Conservation (phyloP, 331 rosid genomes). For the Telfairia occidentalis region DNA sequence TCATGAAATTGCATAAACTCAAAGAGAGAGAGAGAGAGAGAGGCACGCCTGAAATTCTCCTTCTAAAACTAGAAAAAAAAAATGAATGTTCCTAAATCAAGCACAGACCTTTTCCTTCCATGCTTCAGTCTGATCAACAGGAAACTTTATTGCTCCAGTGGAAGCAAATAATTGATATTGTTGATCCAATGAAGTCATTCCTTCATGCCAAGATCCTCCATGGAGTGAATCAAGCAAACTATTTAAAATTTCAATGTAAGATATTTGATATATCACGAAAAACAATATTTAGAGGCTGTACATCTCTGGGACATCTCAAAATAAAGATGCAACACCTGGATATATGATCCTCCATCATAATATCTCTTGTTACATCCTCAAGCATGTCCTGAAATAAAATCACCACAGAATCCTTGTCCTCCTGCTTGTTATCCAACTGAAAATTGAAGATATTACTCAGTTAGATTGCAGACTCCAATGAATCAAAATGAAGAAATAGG, state of each 20-base stretch:
- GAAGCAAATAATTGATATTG: conserved; percentile 85
- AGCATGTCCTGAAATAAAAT: conserved; percentile 95
- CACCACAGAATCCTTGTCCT: conserved; percentile 78
- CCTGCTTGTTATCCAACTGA: conserved; percentile 57
- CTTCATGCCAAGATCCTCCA: conserved; percentile 55
- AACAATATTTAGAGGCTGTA: not conserved
- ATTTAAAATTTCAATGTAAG: conserved; percentile 8
- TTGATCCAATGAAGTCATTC: conserved; percentile 54
- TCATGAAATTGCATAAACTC: not conserved
- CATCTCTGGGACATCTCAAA: not conserved
- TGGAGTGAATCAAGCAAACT: conserved; percentile 66
- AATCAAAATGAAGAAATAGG: not conserved
- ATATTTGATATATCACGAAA: not conserved
- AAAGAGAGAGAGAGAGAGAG: not conserved
- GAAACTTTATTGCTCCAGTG: conserved; percentile 83
- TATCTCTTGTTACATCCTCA: conserved; percentile 85
- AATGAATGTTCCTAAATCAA: conserved; percentile 1
- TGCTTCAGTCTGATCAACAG: conserved; percentile 66
- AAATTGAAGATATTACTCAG: conserved; percentile 11
- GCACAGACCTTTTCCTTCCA: conserved; percentile 87
- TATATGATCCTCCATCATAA: conserved; percentile 69
- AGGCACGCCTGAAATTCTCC: not conserved
- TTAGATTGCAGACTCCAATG: not conserved
- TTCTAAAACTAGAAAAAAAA: not conserved
- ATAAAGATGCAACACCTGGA: conserved; percentile 35